These are phyloP conservation scores for Gracilaria domingensis DNA, from an alignment of 23 red algal genomes.

Conservation along the genomic window DNA sequence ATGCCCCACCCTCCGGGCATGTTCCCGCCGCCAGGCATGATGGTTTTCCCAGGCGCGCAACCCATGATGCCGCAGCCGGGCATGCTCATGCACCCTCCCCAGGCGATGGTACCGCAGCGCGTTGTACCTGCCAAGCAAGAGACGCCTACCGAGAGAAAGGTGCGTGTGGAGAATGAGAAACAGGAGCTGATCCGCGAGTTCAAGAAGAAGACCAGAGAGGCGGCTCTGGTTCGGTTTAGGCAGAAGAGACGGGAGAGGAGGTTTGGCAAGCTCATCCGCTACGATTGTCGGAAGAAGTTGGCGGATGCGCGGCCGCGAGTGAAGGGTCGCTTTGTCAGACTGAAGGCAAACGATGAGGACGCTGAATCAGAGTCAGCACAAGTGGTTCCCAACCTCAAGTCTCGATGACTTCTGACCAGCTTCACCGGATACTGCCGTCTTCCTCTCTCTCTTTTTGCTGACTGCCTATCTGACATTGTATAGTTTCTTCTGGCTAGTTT, in stretches of 20 bases:
- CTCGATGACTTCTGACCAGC: not conserved
- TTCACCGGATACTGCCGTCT: too few relatives aligned
- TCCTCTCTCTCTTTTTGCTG: not conserved
- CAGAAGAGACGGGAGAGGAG: conserved; percentile 90
- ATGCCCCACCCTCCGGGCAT: conserved; percentile 45
- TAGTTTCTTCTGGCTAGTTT: conserved; percentile 5
- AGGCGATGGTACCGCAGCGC: not conserved
- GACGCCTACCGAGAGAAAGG: conserved; percentile 45
- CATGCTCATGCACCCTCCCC: conserved; percentile 55
- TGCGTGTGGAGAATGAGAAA: conserved; percentile 81
- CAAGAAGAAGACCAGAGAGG: conserved; percentile 93
- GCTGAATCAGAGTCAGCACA: conserved; percentile 39
- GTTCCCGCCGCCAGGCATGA: conserved; percentile 63
- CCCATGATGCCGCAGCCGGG: conserved; percentile 33
- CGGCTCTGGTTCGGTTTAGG: conserved; percentile 89
- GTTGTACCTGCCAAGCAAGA: conserved; percentile 46
- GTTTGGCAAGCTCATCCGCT: conserved; percentile 89
- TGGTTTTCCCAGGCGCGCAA: conserved; percentile 60
- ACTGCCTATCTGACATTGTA: conserved; percentile 32
- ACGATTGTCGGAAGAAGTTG: conserved; percentile 87
- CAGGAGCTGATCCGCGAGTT: conserved; percentile 84
- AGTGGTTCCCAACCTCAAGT: conserved; percentile 39
- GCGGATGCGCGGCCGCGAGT: conserved; percentile 86
- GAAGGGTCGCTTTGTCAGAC: conserved; percentile 89
- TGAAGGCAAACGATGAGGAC: conserved; percentile 49